phyloP scores from a whole-genome alignment of 1,139 yeast genomes.

The Diutina ranongensis region DNA sequence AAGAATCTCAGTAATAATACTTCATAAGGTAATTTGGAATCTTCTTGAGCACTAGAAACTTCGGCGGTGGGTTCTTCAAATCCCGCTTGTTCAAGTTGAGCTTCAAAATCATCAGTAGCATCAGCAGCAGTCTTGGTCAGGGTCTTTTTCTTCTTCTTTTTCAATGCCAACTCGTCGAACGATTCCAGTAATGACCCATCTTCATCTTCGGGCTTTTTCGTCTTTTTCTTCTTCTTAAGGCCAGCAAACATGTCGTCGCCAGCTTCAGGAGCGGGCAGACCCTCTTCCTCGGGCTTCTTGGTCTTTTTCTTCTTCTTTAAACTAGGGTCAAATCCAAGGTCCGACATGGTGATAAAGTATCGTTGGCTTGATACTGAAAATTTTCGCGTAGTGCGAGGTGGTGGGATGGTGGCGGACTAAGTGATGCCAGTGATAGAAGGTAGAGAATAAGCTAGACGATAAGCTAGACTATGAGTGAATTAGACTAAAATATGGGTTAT shows the following conservation, averaged over 20 bases:
- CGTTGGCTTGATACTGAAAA: neutral
- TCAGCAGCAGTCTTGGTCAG: conserved; percentile 38
- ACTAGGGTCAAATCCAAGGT: conserved; percentile 66
- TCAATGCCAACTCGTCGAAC: conserved; percentile 64
- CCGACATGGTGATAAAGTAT: conserved; percentile 35
- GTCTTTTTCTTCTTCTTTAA: conserved; percentile 83
- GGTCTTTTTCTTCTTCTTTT: conserved; percentile 63
- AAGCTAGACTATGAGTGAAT: too few relatives aligned
- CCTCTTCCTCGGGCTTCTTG: conserved; percentile 30
- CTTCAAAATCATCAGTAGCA: conserved; percentile 66
- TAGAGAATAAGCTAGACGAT: too few relatives aligned
- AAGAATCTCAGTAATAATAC: conserved; percentile 76
- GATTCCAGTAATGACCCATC: conserved; percentile 39
- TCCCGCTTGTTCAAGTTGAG: conserved; percentile 86
- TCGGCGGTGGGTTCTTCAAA: conserved; percentile 39
- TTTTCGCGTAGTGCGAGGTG: conserved; percentile 1
- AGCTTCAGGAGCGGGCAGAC: conserved; percentile 22
- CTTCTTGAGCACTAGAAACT: conserved; percentile 21
- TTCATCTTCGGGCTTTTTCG: conserved; percentile 29
- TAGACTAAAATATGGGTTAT: too few relatives aligned
- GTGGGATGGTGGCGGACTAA: too few relatives aligned
- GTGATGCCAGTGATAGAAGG: too few relatives aligned
- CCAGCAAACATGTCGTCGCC: conserved; percentile 44
- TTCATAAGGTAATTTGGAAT: conserved; percentile 63
- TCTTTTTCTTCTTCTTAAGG: conserved; percentile 42